phyloP scores from a whole-genome alignment of 371 early-diverging fungal species.

The Dipsacomyces acuminosporus region DNA sequence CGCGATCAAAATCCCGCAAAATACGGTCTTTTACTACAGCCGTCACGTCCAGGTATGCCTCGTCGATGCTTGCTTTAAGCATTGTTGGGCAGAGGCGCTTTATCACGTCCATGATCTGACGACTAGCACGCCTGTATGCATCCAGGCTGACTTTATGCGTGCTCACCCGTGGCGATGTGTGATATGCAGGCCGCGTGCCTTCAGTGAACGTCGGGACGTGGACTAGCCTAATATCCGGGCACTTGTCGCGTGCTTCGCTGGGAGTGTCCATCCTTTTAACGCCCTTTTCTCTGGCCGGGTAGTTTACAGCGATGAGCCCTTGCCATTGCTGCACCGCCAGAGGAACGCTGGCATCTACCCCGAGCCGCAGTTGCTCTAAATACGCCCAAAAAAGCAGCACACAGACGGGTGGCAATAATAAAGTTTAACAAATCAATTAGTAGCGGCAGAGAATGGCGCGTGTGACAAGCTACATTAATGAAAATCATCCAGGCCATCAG shows the following conservation, averaged over 20 bases:
- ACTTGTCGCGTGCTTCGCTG: conserved; percentile 57
- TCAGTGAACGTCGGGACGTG: conserved; percentile 82
- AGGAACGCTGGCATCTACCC: conserved; percentile 62
- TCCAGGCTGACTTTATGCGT: conserved; percentile 91
- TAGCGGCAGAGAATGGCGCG: too few relatives aligned
- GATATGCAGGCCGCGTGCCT: conserved; percentile 63
- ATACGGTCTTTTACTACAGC: conserved; percentile 59
- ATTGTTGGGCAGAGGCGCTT: conserved; percentile 50
- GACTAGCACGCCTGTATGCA: conserved; percentile 69
- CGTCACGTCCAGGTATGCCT: conserved; percentile 84
- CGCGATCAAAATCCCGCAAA: conserved; percentile 46
- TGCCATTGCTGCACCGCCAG: conserved; percentile 91
- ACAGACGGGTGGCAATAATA: too few relatives aligned
- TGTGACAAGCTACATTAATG: too few relatives aligned
- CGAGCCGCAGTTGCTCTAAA: conserved; percentile 70
- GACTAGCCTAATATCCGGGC: conserved; percentile 71
- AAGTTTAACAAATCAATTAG: too few relatives aligned
- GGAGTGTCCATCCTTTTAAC: conserved; percentile 50
- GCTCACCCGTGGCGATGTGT: conserved; percentile 57
- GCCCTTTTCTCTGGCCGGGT: conserved; percentile 56
- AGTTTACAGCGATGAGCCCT: conserved; percentile 77
- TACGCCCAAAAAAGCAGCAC: neutral
- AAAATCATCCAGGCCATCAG: too few relatives aligned
- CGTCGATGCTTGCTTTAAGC: conserved; percentile 72
- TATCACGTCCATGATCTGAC: conserved; percentile 67